Evolutionary conservation across 169 alveolate genomes (phyloP).

Genomic region (Plasmodium knowlesi): DNA sequence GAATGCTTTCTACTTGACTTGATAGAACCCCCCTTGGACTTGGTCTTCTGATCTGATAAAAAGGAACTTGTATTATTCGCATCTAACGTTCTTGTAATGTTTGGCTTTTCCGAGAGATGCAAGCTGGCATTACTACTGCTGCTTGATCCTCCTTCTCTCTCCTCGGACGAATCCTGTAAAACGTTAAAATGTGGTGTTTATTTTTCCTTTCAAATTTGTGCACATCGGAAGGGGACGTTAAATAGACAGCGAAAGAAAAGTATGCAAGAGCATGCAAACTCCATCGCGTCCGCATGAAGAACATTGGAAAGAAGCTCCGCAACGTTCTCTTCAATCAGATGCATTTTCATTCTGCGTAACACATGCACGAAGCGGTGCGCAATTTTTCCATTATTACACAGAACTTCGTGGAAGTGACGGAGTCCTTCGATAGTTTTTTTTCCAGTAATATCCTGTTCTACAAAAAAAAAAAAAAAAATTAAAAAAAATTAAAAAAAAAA

Average conservation of each 20-base stretch:
- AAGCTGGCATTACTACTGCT: constrained; percentile 48
- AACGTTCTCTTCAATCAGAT: neutral
- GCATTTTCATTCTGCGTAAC: neutral
- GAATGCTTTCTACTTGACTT: constrained; percentile 32
- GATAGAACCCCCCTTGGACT: constrained; percentile 14
- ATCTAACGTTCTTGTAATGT: constrained; percentile 29
- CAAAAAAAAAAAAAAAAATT: constrained; percentile 20
- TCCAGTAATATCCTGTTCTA: constrained; percentile 68
- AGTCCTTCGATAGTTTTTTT: constrained; percentile 71
- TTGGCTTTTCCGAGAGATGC: constrained; percentile 31
- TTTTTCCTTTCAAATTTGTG: neutral
- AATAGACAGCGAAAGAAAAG: neutral
- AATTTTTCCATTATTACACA: constrained; percentile 35
- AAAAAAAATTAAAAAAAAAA: neutral
- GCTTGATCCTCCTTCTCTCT: constrained; percentile 61
- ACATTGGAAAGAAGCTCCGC: neutral
- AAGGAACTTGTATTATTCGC: constrained; percentile 43
- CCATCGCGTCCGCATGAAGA: neutral
- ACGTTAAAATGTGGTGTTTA: neutral
- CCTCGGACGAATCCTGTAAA: constrained; percentile 73
- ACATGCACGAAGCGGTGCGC: neutral
- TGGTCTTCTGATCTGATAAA: constrained; percentile 2
- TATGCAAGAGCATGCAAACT: neutral
- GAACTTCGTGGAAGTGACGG: constrained; percentile 74
- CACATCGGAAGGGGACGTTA: neutral